Evolutionary conservation across 805 yeast genomes (phyloP).

Genomic region (Suhomyces emberorum): DNA sequence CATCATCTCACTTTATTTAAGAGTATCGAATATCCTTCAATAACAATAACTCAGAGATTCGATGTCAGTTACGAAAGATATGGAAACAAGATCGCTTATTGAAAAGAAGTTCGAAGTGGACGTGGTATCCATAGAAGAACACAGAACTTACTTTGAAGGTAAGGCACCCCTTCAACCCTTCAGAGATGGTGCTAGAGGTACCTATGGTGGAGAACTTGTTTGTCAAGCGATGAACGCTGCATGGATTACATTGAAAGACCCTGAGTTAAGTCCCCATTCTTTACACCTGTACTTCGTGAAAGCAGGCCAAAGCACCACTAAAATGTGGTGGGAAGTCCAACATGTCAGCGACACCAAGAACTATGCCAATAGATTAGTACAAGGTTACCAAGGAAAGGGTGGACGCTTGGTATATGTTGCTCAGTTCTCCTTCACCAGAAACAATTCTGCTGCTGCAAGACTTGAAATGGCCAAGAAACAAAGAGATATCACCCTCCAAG

Average conservation of each 20-base stretch:
- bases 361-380: constrained; percentile 22
- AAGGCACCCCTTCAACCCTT: constrained; percentile 24
- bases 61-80: no score
- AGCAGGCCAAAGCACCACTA: constrained; percentile 20
- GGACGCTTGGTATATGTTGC: constrained; percentile 19
- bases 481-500: background rate
- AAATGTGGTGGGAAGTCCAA: constrained; percentile 25
- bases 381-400: constrained; percentile 19
- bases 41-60: no score
- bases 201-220: constrained; percentile 29
- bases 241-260: constrained; percentile 22
- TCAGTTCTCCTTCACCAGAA: constrained; percentile 21
- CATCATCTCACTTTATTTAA: no score
- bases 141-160: constrained; percentile 17
- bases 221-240: constrained; percentile 26
- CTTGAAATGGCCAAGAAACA: background rate
- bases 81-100: no score
- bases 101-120: constrained; percentile 10
- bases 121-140: constrained; percentile 7
- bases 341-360: constrained; percentile 20
- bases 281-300: constrained; percentile 27
- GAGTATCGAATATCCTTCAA: no score
- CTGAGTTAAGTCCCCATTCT: constrained; percentile 24
- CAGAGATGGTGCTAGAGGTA: constrained; percentile 20
- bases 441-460: constrained; percentile 11